phyloP scores from a whole-genome alignment of 495 filamentous ascomycete species.

The Penicillium cataractarum region DNA sequence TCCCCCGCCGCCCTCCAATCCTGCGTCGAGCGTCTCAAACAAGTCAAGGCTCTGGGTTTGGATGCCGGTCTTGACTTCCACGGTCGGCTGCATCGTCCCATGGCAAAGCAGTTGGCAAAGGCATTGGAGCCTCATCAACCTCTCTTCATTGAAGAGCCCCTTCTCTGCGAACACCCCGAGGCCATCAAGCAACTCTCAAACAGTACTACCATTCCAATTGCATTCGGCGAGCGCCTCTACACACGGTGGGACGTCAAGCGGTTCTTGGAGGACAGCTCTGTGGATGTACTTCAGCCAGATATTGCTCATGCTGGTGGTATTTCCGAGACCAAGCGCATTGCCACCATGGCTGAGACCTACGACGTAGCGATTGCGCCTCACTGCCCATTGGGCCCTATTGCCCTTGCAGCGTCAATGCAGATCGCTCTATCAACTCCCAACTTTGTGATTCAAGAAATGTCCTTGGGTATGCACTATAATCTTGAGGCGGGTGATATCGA shows the following conservation, averaged over 20 bases:
- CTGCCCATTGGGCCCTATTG: conserved; percentile 77
- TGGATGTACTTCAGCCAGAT: conserved; percentile 80
- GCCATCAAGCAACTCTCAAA: conserved; percentile 69
- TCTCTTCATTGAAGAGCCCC: conserved; percentile 79
- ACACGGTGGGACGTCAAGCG: conserved; percentile 75
- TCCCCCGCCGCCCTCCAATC: conserved; percentile 65
- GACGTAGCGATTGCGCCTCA: conserved; percentile 80
- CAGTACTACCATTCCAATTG: conserved; percentile 68
- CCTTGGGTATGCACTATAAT: conserved; percentile 81
- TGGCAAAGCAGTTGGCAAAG: conserved; percentile 81
- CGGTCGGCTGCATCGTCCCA: conserved; percentile 76
- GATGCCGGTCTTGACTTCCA: conserved; percentile 81
- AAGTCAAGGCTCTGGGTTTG: conserved; percentile 72
- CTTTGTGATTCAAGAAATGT: conserved; percentile 85
- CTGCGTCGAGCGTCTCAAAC: conserved; percentile 69
- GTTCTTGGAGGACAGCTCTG: conserved; percentile 68
- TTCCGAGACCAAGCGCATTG: conserved; percentile 71
- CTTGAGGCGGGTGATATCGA: conserved; percentile 64
- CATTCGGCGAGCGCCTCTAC: conserved; percentile 77
- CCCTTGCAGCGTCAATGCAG: conserved; percentile 74
- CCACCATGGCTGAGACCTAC: conserved; percentile 75
- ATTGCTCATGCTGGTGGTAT: conserved; percentile 80
- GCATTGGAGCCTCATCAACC: conserved; percentile 71
- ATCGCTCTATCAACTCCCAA: conserved; percentile 69
- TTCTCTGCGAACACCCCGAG: conserved; percentile 72